A percentile compares a stretch with the other conserved stretches of the same genome.
Evolutionary conservation across 805 yeast species (phyloP).

Genomic region (Hyphopichia homilentoma): DNA sequence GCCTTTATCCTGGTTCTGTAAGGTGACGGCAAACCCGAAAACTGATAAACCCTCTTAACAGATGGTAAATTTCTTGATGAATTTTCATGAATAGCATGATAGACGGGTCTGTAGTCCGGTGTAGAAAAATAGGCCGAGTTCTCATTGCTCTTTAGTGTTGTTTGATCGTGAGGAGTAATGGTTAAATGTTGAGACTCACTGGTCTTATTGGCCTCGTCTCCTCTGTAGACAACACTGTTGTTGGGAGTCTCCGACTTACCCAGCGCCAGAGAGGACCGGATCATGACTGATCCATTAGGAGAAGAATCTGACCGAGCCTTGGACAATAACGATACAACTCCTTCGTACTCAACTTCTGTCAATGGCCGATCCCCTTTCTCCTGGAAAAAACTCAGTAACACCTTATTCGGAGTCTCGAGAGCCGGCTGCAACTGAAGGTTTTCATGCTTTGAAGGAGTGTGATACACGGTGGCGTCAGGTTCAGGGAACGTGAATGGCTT

Average conservation of each 20-base stretch:
- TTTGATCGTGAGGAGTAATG: slow-evolving; percentile 25
- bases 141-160: slow-evolving; percentile 20
- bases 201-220: too few relatives aligned
- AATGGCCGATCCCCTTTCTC: slow-evolving; percentile 73
- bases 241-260: slow-evolving; percentile 2
- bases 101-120: slow-evolving; percentile 37
- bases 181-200: too few relatives aligned
- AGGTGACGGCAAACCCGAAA: slow-evolving; percentile 44
- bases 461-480: slow-evolving; percentile 5
- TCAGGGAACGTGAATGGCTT: slow-evolving; percentile 8
- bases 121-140: slow-evolving; percentile 19
- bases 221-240: background rate
- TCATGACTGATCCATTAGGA: slow-evolving; percentile 1
- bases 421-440: slow-evolving; percentile 3
- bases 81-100: slow-evolving; percentile 28
- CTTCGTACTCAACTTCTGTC: slow-evolving; percentile 72
- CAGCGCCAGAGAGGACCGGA: background rate
- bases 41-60: slow-evolving; percentile 41
- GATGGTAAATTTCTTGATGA: slow-evolving; percentile 25
- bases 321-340: slow-evolving; percentile 60
- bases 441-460: slow-evolving; percentile 5
- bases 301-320: slow-evolving; percentile 7
- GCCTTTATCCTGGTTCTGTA: slow-evolving; percentile 37
- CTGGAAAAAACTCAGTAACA: slow-evolving; percentile 66
- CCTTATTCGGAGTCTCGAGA: slow-evolving; percentile 41